A percentile compares a stretch with the other conserved stretches of the same genome.
These are phyloP conservation scores for Beauveria sp. DNA, from an alignment of 2,329 filamentous ascomycete genomes.

Conservation along the genomic window DNA sequence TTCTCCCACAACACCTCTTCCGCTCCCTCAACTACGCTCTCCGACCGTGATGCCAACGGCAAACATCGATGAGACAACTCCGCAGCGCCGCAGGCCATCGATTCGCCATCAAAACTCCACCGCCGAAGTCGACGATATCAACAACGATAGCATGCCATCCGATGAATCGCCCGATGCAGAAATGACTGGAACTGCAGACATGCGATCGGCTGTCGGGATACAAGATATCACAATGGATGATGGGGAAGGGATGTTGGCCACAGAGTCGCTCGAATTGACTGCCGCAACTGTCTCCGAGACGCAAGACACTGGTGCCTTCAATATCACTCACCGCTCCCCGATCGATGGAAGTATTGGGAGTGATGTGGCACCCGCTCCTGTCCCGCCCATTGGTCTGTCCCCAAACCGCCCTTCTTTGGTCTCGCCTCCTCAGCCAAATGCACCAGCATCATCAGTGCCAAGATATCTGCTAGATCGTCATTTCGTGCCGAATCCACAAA, in stretches of 20 bases:
- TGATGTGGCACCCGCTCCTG: constrained; percentile 56
- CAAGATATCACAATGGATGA: constrained; percentile 77
- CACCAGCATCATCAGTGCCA: constrained; percentile 64
- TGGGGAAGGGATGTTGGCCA: constrained; percentile 69
- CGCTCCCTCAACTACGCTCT: constrained; percentile 52
- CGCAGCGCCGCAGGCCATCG: constrained; percentile 65
- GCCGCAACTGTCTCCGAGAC: constrained; percentile 74
- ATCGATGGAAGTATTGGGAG: constrained; percentile 81
- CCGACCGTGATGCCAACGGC: constrained; percentile 47
- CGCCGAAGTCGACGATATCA: constrained; percentile 80
- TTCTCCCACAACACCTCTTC: constrained; percentile 78
- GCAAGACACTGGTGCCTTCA: constrained; percentile 86
- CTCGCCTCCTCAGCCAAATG: constrained; percentile 65
- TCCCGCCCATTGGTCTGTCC: constrained; percentile 64
- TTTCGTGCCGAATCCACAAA: constrained; percentile 59
- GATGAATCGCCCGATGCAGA: constrained; percentile 70
- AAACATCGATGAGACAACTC: constrained; percentile 42
- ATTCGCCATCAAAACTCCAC: constrained; percentile 88
- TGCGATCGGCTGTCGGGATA: constrained; percentile 76
- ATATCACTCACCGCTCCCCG: constrained; percentile 79
- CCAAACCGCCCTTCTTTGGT: constrained; percentile 63
- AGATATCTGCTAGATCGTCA: constrained; percentile 73
- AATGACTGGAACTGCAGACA: constrained; percentile 71
- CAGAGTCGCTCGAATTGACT: constrained; percentile 64
- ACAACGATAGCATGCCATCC: constrained; percentile 74